A percentile compares a stretch with the other conserved stretches of the same genome.
phyloP scores from a whole-genome alignment of 2,329 filamentous ascomycete species.

The Penicillium corylophilum region DNA sequence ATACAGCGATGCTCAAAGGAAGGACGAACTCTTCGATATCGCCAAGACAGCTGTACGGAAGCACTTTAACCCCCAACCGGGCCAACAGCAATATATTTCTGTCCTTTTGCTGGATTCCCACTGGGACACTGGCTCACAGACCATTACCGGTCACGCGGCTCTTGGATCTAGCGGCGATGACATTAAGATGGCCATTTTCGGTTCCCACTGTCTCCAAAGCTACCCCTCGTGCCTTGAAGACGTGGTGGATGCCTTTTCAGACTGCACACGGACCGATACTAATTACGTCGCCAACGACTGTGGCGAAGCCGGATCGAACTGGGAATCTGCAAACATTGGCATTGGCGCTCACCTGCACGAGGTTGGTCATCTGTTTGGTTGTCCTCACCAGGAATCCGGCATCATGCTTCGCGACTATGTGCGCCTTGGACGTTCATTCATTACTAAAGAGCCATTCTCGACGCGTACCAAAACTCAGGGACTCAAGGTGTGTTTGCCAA shows the following conservation, averaged over 20 bases:
- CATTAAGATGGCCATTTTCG: slow-evolving; percentile 82
- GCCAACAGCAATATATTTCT: slow-evolving; percentile 85
- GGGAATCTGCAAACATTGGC: slow-evolving; percentile 93
- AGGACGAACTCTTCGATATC: slow-evolving; percentile 72
- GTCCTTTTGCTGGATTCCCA: slow-evolving; percentile 83
- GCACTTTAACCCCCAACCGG: slow-evolving; percentile 71
- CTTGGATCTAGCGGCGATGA: slow-evolving; percentile 73
- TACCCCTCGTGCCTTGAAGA: slow-evolving; percentile 89
- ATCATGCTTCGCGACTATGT: slow-evolving; percentile 91
- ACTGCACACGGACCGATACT: slow-evolving; percentile 86
- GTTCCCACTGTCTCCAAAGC: slow-evolving; percentile 86
- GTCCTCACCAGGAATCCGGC: slow-evolving; percentile 84
- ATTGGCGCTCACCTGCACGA: slow-evolving; percentile 93
- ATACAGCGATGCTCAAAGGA: slow-evolving; percentile 65
- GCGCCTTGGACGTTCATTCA: slow-evolving; percentile 77
- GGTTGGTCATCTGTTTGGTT: slow-evolving; percentile 85
- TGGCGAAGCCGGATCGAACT: slow-evolving; percentile 82
- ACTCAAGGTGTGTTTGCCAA: slow-evolving; percentile 65
- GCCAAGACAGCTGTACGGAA: slow-evolving; percentile 74
- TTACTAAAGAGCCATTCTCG: slow-evolving; percentile 77
- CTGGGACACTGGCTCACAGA: slow-evolving; percentile 72
- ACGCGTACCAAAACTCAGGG: slow-evolving; percentile 84
- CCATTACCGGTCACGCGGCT: slow-evolving; percentile 77
- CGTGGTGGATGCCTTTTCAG: slow-evolving; percentile 80
- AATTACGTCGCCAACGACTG: slow-evolving; percentile 79